Evolutionary conservation across 805 yeast genomes (phyloP), one percentile per base, ranked within the genome.

Genomic region (Lachancea quebecensis): DNA sequence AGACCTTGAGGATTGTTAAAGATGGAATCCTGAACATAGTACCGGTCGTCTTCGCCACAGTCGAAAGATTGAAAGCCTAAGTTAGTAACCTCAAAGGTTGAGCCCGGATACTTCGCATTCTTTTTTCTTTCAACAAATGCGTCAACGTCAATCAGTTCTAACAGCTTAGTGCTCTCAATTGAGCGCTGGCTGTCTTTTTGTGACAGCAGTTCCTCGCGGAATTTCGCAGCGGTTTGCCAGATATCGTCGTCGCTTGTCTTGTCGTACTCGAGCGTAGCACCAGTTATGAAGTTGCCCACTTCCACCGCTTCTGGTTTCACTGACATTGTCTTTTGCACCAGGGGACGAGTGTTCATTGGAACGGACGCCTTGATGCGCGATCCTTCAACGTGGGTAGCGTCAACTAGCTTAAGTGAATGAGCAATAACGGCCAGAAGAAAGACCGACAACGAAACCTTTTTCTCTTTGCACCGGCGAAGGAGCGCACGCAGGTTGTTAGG

Each of bases 21-120:
- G 9, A 42, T 16, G 2, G 60, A 60, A 37, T 61, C 57, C 18
- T 43, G 45, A 1, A 60, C 56, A 16, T 30, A 12, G 34, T 46
- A 61, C 10, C 39, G 35, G 14, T 39, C 35, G 10, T 14, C 31
- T n/a, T 30, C 33, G 14, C 35, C 12, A 42, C 44, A 28, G 3
- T 35, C 39, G 37, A 60, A 61, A 3, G 49, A 29, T 28, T 56
- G 58, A 16, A 46, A 45, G 1, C 66, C 66, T 12, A 61, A 40
- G 43, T 61, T 61, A 6, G 64, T 54, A 10, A 61, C 49, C 49
- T 61, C 66, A 46, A 61, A 61, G 1, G 63, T 56, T 6, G 55
- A 47, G 18, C 47, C 47, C 5, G 63, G 62, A 12, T 27, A 41
- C 11, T 45, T 42, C 32, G 41, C 43, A 3, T 47, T 44, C 10